Conservation (phyloP, 2,329 filamentous ascomycete species). For the Cladosporium colombiae region DNA sequence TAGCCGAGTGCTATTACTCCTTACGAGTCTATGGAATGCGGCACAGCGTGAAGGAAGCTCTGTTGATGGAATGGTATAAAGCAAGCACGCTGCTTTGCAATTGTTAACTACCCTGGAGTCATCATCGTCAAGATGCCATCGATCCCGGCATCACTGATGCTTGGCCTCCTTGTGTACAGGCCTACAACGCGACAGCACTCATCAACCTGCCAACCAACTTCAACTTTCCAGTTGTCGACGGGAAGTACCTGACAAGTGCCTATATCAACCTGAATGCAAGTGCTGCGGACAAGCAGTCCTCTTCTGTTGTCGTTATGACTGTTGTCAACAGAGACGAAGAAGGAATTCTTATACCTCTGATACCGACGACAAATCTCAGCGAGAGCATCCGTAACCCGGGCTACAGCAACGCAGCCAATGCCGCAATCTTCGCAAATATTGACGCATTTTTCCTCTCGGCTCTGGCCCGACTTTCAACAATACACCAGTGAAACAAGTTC, state of each 20-base stretch:
- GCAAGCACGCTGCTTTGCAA: background rate
- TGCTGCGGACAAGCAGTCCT: conserved; percentile 25
- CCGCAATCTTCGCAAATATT: conserved; percentile 19
- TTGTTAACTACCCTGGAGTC: background rate
- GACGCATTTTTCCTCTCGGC: conserved; percentile 25
- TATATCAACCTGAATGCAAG: background rate
- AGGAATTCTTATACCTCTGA: conserved; percentile 36
- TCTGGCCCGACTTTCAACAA: conserved; percentile 22
- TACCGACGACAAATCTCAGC: conserved; percentile 29
- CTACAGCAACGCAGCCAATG: background rate
- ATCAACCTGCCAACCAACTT: background rate
- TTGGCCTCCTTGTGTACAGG: conserved; percentile 21
- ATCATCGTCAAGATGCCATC: background rate
- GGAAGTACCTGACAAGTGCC: background rate
- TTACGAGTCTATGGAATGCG: background rate
- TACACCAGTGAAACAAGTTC: conserved; percentile 25
- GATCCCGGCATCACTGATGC: background rate
- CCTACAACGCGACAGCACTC: conserved; percentile 18
- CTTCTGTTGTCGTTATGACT: conserved; percentile 38
- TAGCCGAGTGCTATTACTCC: background rate
- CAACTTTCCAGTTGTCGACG: background rate
- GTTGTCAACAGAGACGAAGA: conserved; percentile 44
- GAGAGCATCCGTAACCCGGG: background rate
- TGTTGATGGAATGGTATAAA: background rate
- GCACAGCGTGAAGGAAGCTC: background rate